phyloP scores from a whole-genome alignment of 2,329 filamentous ascomycete genomes.

The Cladophialophora chaetospira region DNA sequence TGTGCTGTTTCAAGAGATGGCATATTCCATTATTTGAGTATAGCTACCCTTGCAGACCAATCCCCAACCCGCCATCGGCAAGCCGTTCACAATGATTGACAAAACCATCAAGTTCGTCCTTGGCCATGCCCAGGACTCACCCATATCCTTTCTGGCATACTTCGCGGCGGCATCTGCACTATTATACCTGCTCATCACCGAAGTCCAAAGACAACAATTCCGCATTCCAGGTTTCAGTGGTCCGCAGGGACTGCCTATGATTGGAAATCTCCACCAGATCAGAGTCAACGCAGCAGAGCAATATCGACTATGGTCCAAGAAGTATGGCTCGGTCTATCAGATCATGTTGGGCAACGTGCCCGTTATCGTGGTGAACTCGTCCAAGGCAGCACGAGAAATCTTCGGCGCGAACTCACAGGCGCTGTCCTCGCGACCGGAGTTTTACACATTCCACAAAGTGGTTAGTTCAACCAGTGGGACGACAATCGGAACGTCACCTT shows the following conservation, averaged over 20 bases:
- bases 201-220: conserved; percentile 49
- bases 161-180: conserved; percentile 23
- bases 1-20: too few relatives aligned
- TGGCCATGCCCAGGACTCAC: conserved; percentile 18
- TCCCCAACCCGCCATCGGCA: neutral
- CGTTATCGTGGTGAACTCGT: conserved; percentile 59
- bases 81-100: conserved; percentile 27
- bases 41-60: neutral
- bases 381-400: conserved; percentile 53
- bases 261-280: conserved; percentile 60
- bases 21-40: neutral
- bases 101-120: conserved; percentile 17
- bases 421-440: conserved; percentile 57
- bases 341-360: conserved; percentile 61
- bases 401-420: conserved; percentile 58
- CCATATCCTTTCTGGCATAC: conserved; percentile 24
- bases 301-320: conserved; percentile 57
- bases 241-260: conserved; percentile 54
- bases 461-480: conserved; percentile 58
- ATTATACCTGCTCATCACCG: conserved; percentile 54
- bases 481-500: conserved; percentile 69
- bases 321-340: conserved; percentile 57
- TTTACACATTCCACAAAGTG: conserved; percentile 63
- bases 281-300: conserved; percentile 58
- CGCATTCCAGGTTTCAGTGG: conserved; percentile 53